phyloP scores from a whole-genome alignment of 257 asterid species.

The Apocynum venetum region DNA sequence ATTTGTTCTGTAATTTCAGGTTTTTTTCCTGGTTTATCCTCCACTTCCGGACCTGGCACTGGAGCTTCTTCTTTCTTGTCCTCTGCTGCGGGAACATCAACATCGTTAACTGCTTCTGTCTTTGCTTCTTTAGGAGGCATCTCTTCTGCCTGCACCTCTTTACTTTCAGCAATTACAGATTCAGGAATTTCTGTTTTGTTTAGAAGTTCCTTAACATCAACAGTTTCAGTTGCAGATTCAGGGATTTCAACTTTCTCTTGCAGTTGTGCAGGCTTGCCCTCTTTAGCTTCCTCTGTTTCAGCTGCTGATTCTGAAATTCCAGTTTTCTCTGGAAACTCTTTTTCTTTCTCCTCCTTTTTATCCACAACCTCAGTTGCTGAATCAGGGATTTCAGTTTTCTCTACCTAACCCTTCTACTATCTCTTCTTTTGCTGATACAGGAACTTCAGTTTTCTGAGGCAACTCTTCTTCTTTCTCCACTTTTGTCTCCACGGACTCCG shows the following conservation, averaged over 20 bases:
- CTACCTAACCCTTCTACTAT: slow-evolving; percentile 20
- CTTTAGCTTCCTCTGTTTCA: slow-evolving; percentile 22
- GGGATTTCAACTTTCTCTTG: slow-evolving; percentile 24
- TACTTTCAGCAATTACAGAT: slow-evolving; percentile 21
- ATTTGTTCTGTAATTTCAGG: slow-evolving; percentile 21
- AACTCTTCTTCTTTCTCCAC: slow-evolving; percentile 23
- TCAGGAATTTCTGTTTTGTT: slow-evolving; percentile 25
- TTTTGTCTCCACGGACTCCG: slow-evolving; percentile 25
- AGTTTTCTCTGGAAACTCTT: slow-evolving; percentile 16
- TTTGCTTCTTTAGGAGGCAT: slow-evolving; percentile 25
- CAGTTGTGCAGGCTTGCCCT: slow-evolving; percentile 24
- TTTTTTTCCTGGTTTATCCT: slow-evolving; percentile 28
- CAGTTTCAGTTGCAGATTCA: slow-evolving; percentile 21
- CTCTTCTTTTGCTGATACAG: slow-evolving; percentile 21
- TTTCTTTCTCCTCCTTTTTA: slow-evolving; percentile 20
- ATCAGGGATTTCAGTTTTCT: slow-evolving; percentile 23
- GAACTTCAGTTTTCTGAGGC: slow-evolving; percentile 23
- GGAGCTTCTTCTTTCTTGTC: slow-evolving; percentile 19
- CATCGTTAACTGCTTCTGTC: slow-evolving; percentile 23
- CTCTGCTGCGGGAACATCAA: slow-evolving; percentile 24
- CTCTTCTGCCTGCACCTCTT: slow-evolving; percentile 24
- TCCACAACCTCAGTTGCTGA: slow-evolving; percentile 24
- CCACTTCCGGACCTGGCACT: slow-evolving; percentile 28
- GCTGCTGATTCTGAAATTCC: slow-evolving; percentile 20
- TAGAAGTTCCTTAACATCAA: slow-evolving; percentile 20